Percentiles rank a stretch among this genome's conserved stretches.
Evolutionary conservation across 345 rosid genomes (phyloP).

Genomic region (Noccaea bulbosa): DNA sequence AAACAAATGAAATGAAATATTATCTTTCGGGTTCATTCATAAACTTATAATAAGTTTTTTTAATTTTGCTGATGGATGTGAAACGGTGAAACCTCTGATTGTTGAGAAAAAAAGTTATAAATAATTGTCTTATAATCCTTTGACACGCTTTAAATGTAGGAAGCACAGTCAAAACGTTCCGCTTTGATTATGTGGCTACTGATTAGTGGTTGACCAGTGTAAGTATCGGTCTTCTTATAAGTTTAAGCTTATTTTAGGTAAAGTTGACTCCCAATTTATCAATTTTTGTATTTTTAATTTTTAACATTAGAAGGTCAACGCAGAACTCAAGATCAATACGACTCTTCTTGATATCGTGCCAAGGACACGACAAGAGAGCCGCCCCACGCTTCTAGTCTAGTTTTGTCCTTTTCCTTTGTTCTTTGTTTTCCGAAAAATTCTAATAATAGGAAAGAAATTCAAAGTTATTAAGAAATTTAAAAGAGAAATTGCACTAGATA

Average conservation of each 20-base stretch:
- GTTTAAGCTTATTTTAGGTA: slow-evolving; percentile 21
- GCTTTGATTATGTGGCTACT: slow-evolving; percentile 27
- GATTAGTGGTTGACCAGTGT: slow-evolving; percentile 30
- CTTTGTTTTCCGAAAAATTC: neutral
- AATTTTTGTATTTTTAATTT: neutral
- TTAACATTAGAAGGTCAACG: slow-evolving; percentile 35
- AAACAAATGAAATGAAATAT: neutral
- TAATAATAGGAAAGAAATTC: neutral
- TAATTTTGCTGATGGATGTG: neutral
- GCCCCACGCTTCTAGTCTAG: slow-evolving; percentile 44
- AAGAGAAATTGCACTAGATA: too few species aligned
- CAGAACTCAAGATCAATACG: slow-evolving; percentile 41
- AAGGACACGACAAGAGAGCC: slow-evolving; percentile 44
- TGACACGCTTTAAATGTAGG: slow-evolving; percentile 11
- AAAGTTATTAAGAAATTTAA: neutral
- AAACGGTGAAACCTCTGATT: neutral
- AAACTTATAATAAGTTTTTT: neutral
- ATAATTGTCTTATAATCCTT: slow-evolving; percentile 2
- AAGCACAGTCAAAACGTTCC: slow-evolving; percentile 12
- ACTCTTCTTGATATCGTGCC: slow-evolving; percentile 40
- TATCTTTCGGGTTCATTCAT: neutral
- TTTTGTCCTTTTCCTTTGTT: slow-evolving; percentile 32
- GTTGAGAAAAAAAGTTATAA: neutral
- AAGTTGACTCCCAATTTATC: slow-evolving; percentile 35
- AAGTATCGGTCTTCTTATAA: slow-evolving; percentile 12